Conservation (phyloP, 2,329 filamentous ascomycete genomes). For the Zymoseptoria passerinii region DNA sequence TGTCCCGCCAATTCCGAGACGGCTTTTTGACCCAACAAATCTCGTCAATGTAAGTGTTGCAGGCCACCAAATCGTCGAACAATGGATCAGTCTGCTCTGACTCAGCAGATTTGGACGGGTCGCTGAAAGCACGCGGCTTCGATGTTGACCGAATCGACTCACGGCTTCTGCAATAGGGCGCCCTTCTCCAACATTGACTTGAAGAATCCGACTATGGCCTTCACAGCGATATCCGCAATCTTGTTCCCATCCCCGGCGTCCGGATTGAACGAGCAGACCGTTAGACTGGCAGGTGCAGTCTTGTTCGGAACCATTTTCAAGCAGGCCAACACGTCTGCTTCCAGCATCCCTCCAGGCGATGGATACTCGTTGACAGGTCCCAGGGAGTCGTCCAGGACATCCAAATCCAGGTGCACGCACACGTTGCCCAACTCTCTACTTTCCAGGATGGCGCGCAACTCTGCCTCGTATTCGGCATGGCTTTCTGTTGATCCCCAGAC, state of each 20-base stretch:
- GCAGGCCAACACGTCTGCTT: not conserved
- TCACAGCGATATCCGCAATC: constrained; percentile 1
- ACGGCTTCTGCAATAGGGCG: not conserved
- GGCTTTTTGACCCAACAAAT: constrained; percentile 30
- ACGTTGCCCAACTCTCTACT: no score
- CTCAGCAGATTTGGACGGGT: not conserved
- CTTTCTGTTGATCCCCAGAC: no score
- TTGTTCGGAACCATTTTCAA: not conserved
- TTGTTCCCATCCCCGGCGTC: constrained; percentile 1
- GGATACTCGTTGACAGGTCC: not conserved
- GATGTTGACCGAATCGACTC: not conserved
- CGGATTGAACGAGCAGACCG: constrained; percentile 4
- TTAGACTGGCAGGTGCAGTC: not conserved
- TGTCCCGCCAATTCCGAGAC: constrained; percentile 40
- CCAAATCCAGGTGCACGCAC: no score
- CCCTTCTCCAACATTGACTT: not conserved
- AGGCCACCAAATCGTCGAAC: not conserved
- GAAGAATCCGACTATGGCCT: not conserved
- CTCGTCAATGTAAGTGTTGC: constrained; percentile 39
- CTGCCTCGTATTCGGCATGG: no score
- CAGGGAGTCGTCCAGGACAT: not conserved
- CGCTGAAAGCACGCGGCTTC: not conserved
- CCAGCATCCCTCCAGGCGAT: not conserved
- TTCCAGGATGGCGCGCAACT: no score
- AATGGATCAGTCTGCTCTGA: not conserved